A percentile compares a stretch with the other conserved stretches of the same genome.
Evolutionary conservation across 257 asterid species (phyloP).

Genomic region (Verbascum thapsus): DNA sequence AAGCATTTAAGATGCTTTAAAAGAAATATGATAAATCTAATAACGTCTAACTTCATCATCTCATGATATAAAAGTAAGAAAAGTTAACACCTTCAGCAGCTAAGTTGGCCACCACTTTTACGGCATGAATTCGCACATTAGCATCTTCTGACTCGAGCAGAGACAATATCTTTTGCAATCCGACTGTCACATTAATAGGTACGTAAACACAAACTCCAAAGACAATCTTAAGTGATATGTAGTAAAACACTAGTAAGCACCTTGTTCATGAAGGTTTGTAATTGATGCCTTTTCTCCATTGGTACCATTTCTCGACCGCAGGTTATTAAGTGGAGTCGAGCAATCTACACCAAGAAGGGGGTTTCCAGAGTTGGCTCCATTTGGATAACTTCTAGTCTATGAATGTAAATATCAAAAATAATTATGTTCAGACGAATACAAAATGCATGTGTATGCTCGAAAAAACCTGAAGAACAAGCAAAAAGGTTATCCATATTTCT

Average conservation of each 20-base stretch:
- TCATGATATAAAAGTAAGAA: conserved; percentile 22
- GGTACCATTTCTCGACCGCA: conserved; percentile 65
- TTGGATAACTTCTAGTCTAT: conserved; percentile 64
- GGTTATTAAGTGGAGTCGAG: conserved; percentile 57
- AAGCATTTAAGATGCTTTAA: background rate
- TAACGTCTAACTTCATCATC: conserved; percentile 12
- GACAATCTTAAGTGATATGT: conserved; percentile 13
- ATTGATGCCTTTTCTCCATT: conserved; percentile 81
- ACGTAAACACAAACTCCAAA: conserved; percentile 28
- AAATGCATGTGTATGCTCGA: conserved; percentile 15
- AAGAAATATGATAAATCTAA: background rate
- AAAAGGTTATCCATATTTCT: conserved; percentile 16
- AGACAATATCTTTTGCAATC: conserved; percentile 91
- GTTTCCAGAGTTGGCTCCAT: conserved; percentile 61
- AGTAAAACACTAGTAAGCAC: conserved; percentile 43
- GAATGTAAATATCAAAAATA: conserved; percentile 28
- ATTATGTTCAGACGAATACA: conserved; percentile 17
- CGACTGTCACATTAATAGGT: conserved; percentile 56
- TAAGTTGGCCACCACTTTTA: conserved; percentile 96
- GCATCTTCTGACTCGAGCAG: conserved; percentile 95
- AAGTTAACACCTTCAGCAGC: conserved; percentile 97
- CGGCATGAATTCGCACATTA: conserved; percentile 93
- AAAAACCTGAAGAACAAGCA: conserved; percentile 8
- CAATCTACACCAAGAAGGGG: conserved; percentile 59
- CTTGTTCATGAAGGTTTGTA: conserved; percentile 96